These are phyloP conservation scores for Pelargonium fulgidum DNA, from an alignment of 441 rosid genomes.

Conservation along the genomic window DNA sequence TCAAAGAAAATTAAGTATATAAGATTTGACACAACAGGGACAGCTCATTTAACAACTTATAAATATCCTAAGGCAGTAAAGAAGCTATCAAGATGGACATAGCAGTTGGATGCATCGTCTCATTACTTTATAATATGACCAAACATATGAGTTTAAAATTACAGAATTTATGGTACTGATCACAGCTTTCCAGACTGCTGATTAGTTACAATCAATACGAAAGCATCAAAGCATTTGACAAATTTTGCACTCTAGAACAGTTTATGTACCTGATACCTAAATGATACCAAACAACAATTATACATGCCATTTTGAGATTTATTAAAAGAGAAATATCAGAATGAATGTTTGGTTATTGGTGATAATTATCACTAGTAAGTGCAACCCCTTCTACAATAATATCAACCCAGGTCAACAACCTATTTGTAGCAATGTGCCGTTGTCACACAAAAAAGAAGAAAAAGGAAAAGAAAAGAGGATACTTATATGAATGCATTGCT, in stretches of 20 bases:
- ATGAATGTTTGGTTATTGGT: too few species aligned
- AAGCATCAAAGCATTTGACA: background rate
- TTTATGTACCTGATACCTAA: background rate
- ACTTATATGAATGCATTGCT: background rate
- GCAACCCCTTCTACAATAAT: background rate
- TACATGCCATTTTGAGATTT: too few species aligned
- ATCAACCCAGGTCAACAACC: background rate
- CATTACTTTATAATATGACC: background rate
- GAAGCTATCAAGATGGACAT: background rate
- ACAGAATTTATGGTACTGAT: background rate
- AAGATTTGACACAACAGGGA: background rate
- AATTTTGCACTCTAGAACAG: constrained; percentile 3
- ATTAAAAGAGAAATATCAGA: too few species aligned
- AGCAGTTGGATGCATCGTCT: background rate
- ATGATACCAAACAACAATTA: too few species aligned
- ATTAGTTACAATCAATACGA: background rate
- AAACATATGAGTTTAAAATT: background rate
- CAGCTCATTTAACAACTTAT: background rate
- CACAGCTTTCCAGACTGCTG: constrained; percentile 2
- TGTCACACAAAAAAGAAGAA: background rate
- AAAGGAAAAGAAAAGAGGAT: background rate
- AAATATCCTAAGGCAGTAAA: background rate
- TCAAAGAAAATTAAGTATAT: background rate
- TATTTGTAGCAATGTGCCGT: background rate
- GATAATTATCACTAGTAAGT: too few species aligned